These are phyloP conservation scores for Nakaseomyces glabratus DNA, from an alignment of 1,139 yeast genomes.

Conservation along the genomic window DNA sequence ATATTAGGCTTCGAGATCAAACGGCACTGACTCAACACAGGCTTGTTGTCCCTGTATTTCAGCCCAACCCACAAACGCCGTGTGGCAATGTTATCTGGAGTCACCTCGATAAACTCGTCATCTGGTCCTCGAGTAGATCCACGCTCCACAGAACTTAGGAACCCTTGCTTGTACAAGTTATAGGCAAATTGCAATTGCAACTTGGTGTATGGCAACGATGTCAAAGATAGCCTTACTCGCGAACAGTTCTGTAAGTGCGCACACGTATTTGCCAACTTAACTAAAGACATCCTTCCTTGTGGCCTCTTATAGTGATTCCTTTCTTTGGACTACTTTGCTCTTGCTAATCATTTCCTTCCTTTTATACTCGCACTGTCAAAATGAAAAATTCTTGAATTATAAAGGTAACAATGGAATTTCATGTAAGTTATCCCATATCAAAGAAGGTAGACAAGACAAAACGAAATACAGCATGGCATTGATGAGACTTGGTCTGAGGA, in stretches of 20 bases:
- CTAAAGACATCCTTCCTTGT: slow-evolving; percentile 80
- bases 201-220: slow-evolving; percentile 78
- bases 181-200: slow-evolving; percentile 75
- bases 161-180: slow-evolving; percentile 85
- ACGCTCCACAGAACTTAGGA: slow-evolving; percentile 70
- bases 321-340: no score
- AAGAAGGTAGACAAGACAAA: no score
- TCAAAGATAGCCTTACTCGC: slow-evolving; percentile 61
- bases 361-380: no score
- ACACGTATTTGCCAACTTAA: slow-evolving; percentile 73
- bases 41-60: slow-evolving; percentile 72
- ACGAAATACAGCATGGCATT: no score
- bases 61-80: slow-evolving; percentile 88
- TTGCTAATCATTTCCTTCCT: no score
- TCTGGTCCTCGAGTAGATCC: slow-evolving; percentile 95
- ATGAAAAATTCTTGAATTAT: no score
- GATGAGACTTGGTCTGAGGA: no score
- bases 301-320: no score
- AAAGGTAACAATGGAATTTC: no score
- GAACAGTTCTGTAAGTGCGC: slow-evolving; percentile 86
- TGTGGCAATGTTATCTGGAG: slow-evolving; percentile 78
- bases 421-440: no score
- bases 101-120: slow-evolving; percentile 58
- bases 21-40: slow-evolving; percentile 65
- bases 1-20: slow-evolving; percentile 82